Percentiles rank a stretch among this genome's conserved stretches.
Evolutionary conservation across 2,329 filamentous ascomycete genomes (phyloP).

Genomic region (Calonectria pseudoturangicola): DNA sequence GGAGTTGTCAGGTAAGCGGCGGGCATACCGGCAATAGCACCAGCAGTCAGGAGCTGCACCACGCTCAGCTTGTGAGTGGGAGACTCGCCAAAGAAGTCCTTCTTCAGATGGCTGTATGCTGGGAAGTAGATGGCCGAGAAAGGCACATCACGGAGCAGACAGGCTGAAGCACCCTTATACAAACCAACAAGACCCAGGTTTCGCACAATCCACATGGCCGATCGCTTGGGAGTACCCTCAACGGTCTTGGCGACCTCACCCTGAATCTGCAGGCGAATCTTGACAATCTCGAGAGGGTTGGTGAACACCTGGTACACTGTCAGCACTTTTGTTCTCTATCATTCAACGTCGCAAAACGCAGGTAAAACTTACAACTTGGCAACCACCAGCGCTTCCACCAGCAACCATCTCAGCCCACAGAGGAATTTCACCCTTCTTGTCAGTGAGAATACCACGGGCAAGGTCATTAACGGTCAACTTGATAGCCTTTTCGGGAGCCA

Average conservation of each 20-base stretch:
- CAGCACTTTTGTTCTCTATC: conserved; percentile 2
- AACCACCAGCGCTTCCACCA: conserved; percentile 91
- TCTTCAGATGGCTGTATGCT: conserved; percentile 95
- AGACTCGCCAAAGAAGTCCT: conserved; percentile 93
- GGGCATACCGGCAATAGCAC: conserved; percentile 95
- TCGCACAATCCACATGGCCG: conserved; percentile 97
- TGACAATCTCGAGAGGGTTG: conserved; percentile 98
- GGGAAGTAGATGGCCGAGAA: conserved; percentile 99
- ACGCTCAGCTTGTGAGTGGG: conserved; percentile 91
- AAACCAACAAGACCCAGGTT: conserved; percentile 95
- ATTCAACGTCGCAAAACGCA: not conserved
- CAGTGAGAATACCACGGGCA: conserved; percentile 84
- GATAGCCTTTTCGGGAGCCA: conserved; percentile 99
- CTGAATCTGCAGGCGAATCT: conserved; percentile 98
- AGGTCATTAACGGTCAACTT: conserved; percentile 99
- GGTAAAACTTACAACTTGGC: conserved; percentile 88
- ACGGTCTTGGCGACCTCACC: conserved; percentile 94
- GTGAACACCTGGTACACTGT: conserved; percentile 83
- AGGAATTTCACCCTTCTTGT: conserved; percentile 85
- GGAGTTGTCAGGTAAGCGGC: conserved; percentile 96
- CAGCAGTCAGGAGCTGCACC: conserved; percentile 92
- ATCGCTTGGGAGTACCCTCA: conserved; percentile 88
- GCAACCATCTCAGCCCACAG: conserved; percentile 85
- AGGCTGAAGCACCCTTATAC: conserved; percentile 97
- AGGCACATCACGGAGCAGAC: conserved; percentile 94